A percentile compares a stretch with the other conserved stretches of the same genome.
Conservation (phyloP, 108 stramenopile genomes). For the Schizochytrium sp. region DNA sequence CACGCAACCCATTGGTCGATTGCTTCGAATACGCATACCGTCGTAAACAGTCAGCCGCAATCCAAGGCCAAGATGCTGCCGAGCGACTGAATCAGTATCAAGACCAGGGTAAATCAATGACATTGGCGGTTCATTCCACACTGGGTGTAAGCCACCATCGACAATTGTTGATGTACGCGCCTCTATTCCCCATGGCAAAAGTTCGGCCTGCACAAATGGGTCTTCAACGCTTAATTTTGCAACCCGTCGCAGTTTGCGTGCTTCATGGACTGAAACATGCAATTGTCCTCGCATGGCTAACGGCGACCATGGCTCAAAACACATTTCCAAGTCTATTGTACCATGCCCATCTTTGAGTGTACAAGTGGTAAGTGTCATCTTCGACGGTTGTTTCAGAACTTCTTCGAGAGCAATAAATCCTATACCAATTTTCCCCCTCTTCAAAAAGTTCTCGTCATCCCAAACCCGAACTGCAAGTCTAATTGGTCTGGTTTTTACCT, state of each 20-base stretch:
- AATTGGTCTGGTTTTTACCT: background rate
- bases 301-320: slow-evolving; percentile 32
- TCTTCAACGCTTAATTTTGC: background rate
- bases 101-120: background rate
- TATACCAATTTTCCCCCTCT: background rate
- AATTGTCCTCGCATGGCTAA: background rate
- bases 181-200: background rate
- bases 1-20: slow-evolving; percentile 26
- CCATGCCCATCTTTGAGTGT: background rate
- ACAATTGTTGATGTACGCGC: background rate
- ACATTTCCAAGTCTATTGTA: background rate
- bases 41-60: background rate
- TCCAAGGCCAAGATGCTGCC: background rate
- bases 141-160: background rate
- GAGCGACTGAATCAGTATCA: background rate
- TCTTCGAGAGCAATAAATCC: background rate
- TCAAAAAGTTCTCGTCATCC: background rate
- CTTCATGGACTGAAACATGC: background rate
- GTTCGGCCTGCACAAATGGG: background rate
- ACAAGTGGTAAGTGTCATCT: background rate
- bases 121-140: background rate
- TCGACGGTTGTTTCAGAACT: background rate
- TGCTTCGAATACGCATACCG: background rate
- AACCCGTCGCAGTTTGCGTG: background rate
- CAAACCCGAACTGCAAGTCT: background rate